phyloP scores from a whole-genome alignment of 1,284 basidiomycete genomes.

The Marasmius fiardii region DNA sequence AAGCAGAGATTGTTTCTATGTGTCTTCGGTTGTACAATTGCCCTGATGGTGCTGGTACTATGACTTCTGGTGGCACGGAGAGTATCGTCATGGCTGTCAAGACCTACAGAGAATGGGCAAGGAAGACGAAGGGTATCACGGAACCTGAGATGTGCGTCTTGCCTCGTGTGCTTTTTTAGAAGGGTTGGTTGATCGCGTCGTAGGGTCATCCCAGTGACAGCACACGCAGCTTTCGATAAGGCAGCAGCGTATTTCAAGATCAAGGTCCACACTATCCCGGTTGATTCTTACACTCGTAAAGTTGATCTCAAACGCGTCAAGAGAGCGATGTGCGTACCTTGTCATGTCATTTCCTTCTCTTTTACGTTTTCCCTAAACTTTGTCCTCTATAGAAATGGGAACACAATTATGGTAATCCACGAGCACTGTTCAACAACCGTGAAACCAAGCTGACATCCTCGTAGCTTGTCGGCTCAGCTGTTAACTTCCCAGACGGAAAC shows the following conservation, averaged over 20 bases:
- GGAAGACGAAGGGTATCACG: conserved; percentile 80
- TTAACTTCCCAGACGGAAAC: conserved; percentile 91
- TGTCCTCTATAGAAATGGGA: conserved; percentile 54
- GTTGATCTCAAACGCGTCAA: conserved; percentile 77
- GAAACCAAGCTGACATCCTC: conserved; percentile 2
- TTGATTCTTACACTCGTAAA: conserved; percentile 80
- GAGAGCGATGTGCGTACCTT: conserved; percentile 74
- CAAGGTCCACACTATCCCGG: conserved; percentile 87
- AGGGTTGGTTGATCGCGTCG: neutral
- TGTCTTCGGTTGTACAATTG: conserved; percentile 86
- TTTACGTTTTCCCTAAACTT: conserved; percentile 2
- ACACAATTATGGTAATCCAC: conserved; percentile 70
- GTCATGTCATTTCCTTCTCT: neutral
- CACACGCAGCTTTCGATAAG: conserved; percentile 96
- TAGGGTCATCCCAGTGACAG: conserved; percentile 83
- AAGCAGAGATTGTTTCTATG: conserved; percentile 96
- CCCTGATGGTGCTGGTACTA: conserved; percentile 83
- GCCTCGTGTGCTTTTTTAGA: neutral
- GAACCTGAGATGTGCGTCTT: conserved; percentile 84
- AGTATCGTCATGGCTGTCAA: conserved; percentile 95
- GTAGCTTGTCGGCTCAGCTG: conserved; percentile 85
- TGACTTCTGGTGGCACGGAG: conserved; percentile 95
- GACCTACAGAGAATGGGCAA: conserved; percentile 92
- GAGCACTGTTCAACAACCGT: neutral
- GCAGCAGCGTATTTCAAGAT: conserved; percentile 89